Evolutionary conservation across 2,329 filamentous ascomycete species (phyloP).

Genomic region (Verticillium longisporum): DNA sequence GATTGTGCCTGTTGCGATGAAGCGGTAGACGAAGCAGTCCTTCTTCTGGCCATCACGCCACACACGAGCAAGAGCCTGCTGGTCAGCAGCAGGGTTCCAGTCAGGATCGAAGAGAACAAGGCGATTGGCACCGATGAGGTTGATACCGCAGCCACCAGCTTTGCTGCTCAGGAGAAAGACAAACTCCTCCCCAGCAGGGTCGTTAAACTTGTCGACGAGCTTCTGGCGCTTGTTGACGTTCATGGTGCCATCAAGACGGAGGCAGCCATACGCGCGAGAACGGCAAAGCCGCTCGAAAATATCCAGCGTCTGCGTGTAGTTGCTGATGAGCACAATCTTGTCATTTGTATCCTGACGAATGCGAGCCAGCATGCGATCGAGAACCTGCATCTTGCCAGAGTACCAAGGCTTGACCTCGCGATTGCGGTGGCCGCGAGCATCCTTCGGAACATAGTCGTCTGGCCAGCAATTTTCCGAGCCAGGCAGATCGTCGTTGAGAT

Average conservation of each 20-base stretch:
- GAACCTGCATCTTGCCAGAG: constrained; percentile 95
- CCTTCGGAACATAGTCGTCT: constrained; percentile 82
- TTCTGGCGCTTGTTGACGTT: constrained; percentile 96
- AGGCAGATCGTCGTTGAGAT: constrained; percentile 74
- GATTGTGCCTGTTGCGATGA: constrained; percentile 95
- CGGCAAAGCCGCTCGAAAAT: constrained; percentile 90
- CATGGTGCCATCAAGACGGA: constrained; percentile 95
- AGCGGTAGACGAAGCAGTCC: constrained; percentile 99
- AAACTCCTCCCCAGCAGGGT: constrained; percentile 83
- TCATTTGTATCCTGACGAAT: constrained; percentile 96
- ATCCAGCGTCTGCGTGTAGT: constrained; percentile 94
- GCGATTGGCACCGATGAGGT: constrained; percentile 89
- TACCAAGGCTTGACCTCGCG: constrained; percentile 93
- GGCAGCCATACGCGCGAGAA: constrained; percentile 71
- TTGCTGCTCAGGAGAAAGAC: constrained; percentile 96
- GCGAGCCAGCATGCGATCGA: constrained; percentile 95
- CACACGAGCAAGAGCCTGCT: constrained; percentile 92
- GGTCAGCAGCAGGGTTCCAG: constrained; percentile 97
- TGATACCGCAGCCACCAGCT: constrained; percentile 92
- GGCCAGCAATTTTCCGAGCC: constrained; percentile 79
- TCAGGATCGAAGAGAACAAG: constrained; percentile 94
- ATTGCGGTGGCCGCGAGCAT: constrained; percentile 74
- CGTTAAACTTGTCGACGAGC: constrained; percentile 95
- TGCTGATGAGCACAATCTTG: constrained; percentile 98
- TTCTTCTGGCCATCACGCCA: constrained; percentile 99